Conservation (phyloP, 495 filamentous ascomycete genomes). For the Jackrogersella multiformis region DNA sequence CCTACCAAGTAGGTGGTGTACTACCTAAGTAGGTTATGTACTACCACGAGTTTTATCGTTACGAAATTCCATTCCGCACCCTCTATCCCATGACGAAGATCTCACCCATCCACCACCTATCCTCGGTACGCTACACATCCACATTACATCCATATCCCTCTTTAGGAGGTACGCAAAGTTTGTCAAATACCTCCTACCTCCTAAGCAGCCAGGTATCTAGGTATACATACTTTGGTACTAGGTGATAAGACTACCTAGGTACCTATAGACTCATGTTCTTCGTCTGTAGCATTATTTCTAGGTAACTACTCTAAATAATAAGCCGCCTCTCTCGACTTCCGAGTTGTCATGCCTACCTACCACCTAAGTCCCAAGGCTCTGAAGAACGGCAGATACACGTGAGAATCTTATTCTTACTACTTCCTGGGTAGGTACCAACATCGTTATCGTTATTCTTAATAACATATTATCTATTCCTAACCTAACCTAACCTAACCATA, state of each 20-base stretch:
- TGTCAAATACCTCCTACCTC: not conserved
- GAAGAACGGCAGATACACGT: slow-evolving; percentile 31
- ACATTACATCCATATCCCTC: too few relatives aligned
- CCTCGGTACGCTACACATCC: slow-evolving; percentile 7
- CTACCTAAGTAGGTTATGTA: too few relatives aligned
- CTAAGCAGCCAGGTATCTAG: too few relatives aligned
- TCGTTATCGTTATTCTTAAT: slow-evolving; percentile 12
- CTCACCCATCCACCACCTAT: slow-evolving; percentile 17
- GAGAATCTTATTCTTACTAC: slow-evolving; percentile 39
- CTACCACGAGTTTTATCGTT: slow-evolving; percentile 13
- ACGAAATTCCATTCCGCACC: slow-evolving; percentile 18
- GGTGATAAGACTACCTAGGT: too few relatives aligned
- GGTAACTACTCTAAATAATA: slow-evolving; percentile 24
- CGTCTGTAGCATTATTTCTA: slow-evolving; percentile 33
- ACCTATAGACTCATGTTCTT: too few relatives aligned
- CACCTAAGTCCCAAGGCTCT: slow-evolving; percentile 20
- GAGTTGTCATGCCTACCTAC: not conserved
- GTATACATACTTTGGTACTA: too few relatives aligned
- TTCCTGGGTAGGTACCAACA: too few relatives aligned
- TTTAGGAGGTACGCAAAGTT: slow-evolving; percentile 6
- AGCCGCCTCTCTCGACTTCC: slow-evolving; percentile 21
- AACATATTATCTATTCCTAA: not conserved
- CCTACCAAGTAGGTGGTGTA: too few relatives aligned
- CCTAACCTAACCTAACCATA: too few relatives aligned
- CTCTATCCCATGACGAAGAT: slow-evolving; percentile 18